phyloP scores from a whole-genome alignment of 345 rosid genomes.

The Rhodomyrtus tomentosa region DNA sequence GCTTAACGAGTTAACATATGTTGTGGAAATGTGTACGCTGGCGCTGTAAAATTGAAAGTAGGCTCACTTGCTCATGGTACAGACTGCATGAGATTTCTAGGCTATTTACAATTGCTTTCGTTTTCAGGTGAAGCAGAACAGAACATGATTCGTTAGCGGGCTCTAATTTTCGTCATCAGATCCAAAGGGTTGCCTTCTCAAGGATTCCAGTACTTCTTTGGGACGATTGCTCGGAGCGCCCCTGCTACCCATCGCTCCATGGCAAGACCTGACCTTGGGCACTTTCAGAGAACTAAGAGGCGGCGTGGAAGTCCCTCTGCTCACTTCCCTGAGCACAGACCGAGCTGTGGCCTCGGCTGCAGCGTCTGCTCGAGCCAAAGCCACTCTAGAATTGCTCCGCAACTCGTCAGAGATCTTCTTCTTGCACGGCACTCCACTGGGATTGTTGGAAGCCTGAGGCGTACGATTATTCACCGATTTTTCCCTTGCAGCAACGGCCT shows the following conservation, averaged over 20 bases:
- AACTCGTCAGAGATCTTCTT: slow-evolving; percentile 6
- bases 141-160: not conserved
- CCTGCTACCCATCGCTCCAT: slow-evolving; percentile 10
- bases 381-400: slow-evolving; percentile 22
- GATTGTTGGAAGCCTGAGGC: slow-evolving; percentile 13
- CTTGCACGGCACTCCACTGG: not conserved
- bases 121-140: not conserved
- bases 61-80: not conserved
- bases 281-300: slow-evolving; percentile 59
- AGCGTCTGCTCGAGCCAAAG: slow-evolving; percentile 56
- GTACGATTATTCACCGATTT: slow-evolving; percentile 5
- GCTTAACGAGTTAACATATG: not conserved
- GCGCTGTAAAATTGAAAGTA: too few species aligned
- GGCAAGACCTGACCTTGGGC: slow-evolving; percentile 55
- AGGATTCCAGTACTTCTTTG: slow-evolving; percentile 36
- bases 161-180: not conserved
- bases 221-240: slow-evolving; percentile 30
- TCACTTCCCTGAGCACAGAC: slow-evolving; percentile 68
- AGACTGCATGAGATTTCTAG: not conserved
- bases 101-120: too few species aligned
- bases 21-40: too few species aligned
- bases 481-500: slow-evolving; percentile 26
- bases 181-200: not conserved
- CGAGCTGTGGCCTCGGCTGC: slow-evolving; percentile 56
- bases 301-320: slow-evolving; percentile 46